Conservation (phyloP, 495 filamentous ascomycete genomes). For the Tetracladium setigerum region DNA sequence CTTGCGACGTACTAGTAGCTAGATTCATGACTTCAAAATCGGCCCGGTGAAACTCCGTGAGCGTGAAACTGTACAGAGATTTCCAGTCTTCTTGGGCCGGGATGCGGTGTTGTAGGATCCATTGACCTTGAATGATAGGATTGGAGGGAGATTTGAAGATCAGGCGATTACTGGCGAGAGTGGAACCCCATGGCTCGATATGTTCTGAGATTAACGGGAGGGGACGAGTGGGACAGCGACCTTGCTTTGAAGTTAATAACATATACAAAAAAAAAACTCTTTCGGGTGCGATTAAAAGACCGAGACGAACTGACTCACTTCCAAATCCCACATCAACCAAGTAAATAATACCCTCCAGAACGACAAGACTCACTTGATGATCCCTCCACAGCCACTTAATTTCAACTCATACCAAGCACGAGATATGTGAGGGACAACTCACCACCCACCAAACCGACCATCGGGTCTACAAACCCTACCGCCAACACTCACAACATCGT, state of each 20-base stretch:
- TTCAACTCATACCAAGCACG: too few species aligned
- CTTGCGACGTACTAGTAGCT: slow-evolving; percentile 26
- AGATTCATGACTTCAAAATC: slow-evolving; percentile 56
- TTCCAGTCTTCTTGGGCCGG: slow-evolving; percentile 18
- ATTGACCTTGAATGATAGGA: slow-evolving; percentile 25
- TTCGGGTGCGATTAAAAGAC: too few species aligned
- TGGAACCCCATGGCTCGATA: slow-evolving; percentile 21
- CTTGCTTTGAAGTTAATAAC: slow-evolving; percentile 6
- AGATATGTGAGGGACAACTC: too few species aligned
- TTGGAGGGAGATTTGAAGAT: slow-evolving; percentile 15
- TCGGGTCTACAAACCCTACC: slow-evolving; percentile 22
- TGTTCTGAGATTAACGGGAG: slow-evolving; percentile 18
- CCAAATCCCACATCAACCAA: slow-evolving; percentile 70
- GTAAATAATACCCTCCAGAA: slow-evolving; percentile 40
- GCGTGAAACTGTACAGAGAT: slow-evolving; percentile 31
- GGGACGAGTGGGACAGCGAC: slow-evolving; percentile 15
- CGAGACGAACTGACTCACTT: background rate
- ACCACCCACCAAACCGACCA: background rate
- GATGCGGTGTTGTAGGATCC: slow-evolving; percentile 30
- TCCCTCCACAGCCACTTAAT: slow-evolving; percentile 29
- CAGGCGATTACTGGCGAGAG: slow-evolving; percentile 8
- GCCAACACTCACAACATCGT: slow-evolving; percentile 37
- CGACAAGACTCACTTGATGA: slow-evolving; percentile 64
- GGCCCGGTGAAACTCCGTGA: slow-evolving; percentile 31
- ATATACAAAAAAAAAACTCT: background rate